phyloP scores from a whole-genome alignment of 2,329 filamentous ascomycete genomes.

The Acarospora socialis region DNA sequence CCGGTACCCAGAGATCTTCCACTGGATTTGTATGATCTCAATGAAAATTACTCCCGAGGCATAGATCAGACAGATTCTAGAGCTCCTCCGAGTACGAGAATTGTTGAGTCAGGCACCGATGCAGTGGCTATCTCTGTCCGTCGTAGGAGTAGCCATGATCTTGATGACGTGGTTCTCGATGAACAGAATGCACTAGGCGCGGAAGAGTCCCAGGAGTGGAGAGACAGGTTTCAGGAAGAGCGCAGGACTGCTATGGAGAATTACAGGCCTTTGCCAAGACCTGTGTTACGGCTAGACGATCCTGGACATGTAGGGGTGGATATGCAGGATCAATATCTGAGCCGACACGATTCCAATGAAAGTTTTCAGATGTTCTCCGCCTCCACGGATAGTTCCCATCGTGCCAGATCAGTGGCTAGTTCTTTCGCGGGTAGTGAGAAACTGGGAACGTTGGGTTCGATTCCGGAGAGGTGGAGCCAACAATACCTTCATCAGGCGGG shows the following conservation, averaged over 20 bases:
- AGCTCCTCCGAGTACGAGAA: slow-evolving; percentile 12
- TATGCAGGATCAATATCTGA: slow-evolving; percentile 21
- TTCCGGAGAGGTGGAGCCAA: slow-evolving; percentile 12
- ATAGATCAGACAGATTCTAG: too few species aligned
- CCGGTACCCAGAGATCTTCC: slow-evolving; percentile 20
- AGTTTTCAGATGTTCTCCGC: slow-evolving; percentile 51
- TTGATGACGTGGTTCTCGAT: slow-evolving; percentile 19
- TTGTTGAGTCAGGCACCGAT: slow-evolving; percentile 14
- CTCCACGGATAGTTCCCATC: slow-evolving; percentile 43
- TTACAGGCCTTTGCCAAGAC: slow-evolving; percentile 36
- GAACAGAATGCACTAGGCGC: slow-evolving; percentile 24
- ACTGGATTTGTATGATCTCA: slow-evolving; percentile 21
- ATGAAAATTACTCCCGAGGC: slow-evolving; percentile 26
- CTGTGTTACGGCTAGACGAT: slow-evolving; percentile 34
- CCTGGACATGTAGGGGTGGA: slow-evolving; percentile 20
- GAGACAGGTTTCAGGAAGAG: too few species aligned
- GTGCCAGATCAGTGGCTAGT: slow-evolving; percentile 36
- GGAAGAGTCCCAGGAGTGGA: too few species aligned
- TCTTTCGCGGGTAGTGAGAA: slow-evolving; percentile 28
- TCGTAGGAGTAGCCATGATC: slow-evolving; percentile 16
- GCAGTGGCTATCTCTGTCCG: slow-evolving; percentile 25
- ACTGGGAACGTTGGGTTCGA: slow-evolving; percentile 14
- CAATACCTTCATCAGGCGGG: too few species aligned
- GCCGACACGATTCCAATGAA: slow-evolving; percentile 44
- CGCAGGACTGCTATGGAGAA: slow-evolving; percentile 30